Percentiles rank a stretch among this genome's conserved stretches.
These are phyloP conservation scores for Lactifluus subvellereus DNA, from an alignment of 768 basidiomycete genomes.

Conservation along the genomic window DNA sequence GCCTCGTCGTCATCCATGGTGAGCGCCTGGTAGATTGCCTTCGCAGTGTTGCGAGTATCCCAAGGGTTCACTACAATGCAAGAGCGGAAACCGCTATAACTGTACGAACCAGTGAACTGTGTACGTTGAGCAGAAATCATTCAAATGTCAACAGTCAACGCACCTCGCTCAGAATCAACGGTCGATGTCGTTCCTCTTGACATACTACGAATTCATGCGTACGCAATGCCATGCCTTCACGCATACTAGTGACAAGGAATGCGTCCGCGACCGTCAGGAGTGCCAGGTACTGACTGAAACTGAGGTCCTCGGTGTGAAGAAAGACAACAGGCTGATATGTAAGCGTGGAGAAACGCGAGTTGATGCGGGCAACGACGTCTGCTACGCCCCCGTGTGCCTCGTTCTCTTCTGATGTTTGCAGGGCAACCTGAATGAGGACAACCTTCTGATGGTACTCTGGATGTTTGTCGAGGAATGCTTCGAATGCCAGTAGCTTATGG, in stretches of 20 bases:
- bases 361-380: conserved; percentile 73
- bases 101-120: conserved; percentile 85
- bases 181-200: conserved; percentile 61
- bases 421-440: conserved; percentile 81
- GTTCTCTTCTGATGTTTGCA: conserved; percentile 74
- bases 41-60: conserved; percentile 77
- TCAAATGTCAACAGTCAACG: conserved; percentile 22
- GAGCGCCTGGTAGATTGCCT: conserved; percentile 70
- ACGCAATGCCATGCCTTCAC: conserved; percentile 83
- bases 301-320: conserved; percentile 77
- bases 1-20: conserved; percentile 76
- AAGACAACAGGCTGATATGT: conserved; percentile 88
- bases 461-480: conserved; percentile 69
- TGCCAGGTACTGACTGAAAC: conserved; percentile 81
- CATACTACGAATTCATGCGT: conserved; percentile 85
- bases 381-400: conserved; percentile 69
- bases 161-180: conserved; percentile 76
- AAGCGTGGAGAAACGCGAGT: conserved; percentile 74
- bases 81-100: conserved; percentile 79
- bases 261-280: conserved; percentile 78
- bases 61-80: conserved; percentile 86
- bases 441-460: conserved; percentile 80
- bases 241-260: conserved; percentile 75
- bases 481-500: conserved; percentile 81
- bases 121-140: conserved; percentile 5